Percentiles rank a stretch among this genome's conserved stretches.
Evolutionary conservation across 2,329 filamentous ascomycete genomes (phyloP).

Genomic region (Hymenoscyphus occultus): DNA sequence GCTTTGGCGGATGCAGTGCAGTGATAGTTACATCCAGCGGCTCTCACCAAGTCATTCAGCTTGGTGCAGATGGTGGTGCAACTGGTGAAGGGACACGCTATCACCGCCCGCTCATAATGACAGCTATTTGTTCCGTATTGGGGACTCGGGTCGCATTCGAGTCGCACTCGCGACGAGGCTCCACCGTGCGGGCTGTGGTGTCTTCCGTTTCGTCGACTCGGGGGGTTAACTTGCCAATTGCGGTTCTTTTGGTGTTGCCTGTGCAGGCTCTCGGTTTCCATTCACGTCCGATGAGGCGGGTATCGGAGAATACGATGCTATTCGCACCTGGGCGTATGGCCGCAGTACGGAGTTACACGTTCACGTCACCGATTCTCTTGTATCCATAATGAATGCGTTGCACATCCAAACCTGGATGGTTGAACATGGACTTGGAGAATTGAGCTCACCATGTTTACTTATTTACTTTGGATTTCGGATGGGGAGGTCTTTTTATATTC

Average conservation of each 20-base stretch:
- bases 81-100: slow-evolving; percentile 1
- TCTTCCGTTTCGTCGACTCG: not conserved
- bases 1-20: not conserved
- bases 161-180: not conserved
- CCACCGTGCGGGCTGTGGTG: not conserved
- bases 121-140: not conserved
- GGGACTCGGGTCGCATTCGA: not conserved
- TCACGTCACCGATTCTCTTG: not conserved
- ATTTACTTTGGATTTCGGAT: too few species aligned
- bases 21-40: not conserved
- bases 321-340: not conserved
- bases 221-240: not conserved
- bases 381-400: not conserved
- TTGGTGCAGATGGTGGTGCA: not conserved
- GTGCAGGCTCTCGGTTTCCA: not conserved
- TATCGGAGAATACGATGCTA: not conserved
- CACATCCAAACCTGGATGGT: not conserved
- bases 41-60: slow-evolving; percentile 15
- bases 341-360: not conserved
- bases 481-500: too few species aligned
- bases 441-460: too few species aligned
- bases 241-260: not conserved
- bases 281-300: not conserved
- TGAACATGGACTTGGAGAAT: too few species aligned
- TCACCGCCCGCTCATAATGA: not conserved